Conservation (phyloP, 2,329 filamentous ascomycete genomes). For the Talaromyces verruculosus region DNA sequence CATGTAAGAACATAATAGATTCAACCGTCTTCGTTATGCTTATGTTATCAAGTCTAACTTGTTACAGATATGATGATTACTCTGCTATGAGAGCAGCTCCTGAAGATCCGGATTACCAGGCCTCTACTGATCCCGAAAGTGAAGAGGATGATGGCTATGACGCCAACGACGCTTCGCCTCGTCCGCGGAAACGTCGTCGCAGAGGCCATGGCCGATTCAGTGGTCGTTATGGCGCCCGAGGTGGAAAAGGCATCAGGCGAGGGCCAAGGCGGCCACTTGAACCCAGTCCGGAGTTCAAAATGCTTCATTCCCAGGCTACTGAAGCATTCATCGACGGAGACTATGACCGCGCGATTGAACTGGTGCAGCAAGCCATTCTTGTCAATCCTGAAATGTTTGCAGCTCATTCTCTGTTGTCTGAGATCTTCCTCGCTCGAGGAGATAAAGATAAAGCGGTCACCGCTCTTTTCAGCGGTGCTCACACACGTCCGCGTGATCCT, state of each 20-base stretch:
- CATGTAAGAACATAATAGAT: background rate
- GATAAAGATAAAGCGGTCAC: constrained; percentile 57
- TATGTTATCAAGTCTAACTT: background rate
- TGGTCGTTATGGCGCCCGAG: constrained; percentile 41
- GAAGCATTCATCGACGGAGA: constrained; percentile 51
- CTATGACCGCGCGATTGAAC: constrained; percentile 45
- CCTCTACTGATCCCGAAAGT: constrained; percentile 22
- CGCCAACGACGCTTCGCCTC: constrained; percentile 24
- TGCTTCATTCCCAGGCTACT: constrained; percentile 49
- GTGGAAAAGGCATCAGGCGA: constrained; percentile 47
- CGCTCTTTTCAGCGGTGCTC: constrained; percentile 59
- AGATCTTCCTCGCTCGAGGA: constrained; percentile 58
- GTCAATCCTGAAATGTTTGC: constrained; percentile 63
- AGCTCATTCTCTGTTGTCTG: constrained; percentile 60
- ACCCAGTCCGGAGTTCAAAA: constrained; percentile 50
- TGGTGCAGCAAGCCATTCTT: constrained; percentile 52
- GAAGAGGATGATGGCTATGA: constrained; percentile 29
- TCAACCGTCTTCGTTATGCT: background rate
- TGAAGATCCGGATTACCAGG: constrained; percentile 11
- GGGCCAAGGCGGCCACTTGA: constrained; percentile 49
- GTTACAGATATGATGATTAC: constrained; percentile 21
- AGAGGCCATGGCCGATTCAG: constrained; percentile 36
- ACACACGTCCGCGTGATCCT: constrained; percentile 55
- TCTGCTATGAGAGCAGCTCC: constrained; percentile 17
- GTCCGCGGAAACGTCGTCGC: constrained; percentile 35